Base-by-base conservation (phyloP, 2,329 filamentous ascomycete species). In the Aspergillus quadrilineatus region DNA sequence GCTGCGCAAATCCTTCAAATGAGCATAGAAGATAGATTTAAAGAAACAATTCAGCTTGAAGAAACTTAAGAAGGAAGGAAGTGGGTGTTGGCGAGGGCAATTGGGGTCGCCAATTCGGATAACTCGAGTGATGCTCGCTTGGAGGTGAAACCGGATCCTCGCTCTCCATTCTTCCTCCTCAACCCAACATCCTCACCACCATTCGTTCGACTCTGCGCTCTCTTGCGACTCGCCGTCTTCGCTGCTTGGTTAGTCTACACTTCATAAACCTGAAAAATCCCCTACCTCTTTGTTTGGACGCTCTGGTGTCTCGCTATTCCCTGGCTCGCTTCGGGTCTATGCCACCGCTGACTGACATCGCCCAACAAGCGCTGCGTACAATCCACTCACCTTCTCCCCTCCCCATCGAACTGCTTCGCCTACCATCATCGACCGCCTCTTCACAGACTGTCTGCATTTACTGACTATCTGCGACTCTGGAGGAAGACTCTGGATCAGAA, bases 301-400 rank as follows among this genome's bases (percentile, higher is more conserved):
- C 39, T 56, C 42, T 32, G 39, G 29, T 30, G 41, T 26, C 46
- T 56, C 39, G 55, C 43, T 49, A 51, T 55, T 61, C 51, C 61
- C 60, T 62, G 51, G 57, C 43, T 57, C 47, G 51, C 58, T 61
- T 64, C 58, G 49, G 63, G 59, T 65, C 63, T 66, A 70, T 69
- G 64, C 64, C 70, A 73, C 63, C 70, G 70, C 73, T 75, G 70
- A 74, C 70, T 75, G 70, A 74, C 70, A 67, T 68, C 65, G 66
- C 67, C 67, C 55, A 57, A 57, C 65, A 68, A 71, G 65, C 69
- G 67, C 71, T 71, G 71, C 64, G 63, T 71, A 69, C 68, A 60
- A 68, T 51, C 60, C 61, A 65, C 64, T 65, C 58, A 64, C 63
- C 64, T 64, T 62, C 62, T 61, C 53, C 55, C 55, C 47, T 54